Conservation (phyloP, 2,329 filamentous ascomycete genomes). For the Tolypocladium cylindrosporum region DNA sequence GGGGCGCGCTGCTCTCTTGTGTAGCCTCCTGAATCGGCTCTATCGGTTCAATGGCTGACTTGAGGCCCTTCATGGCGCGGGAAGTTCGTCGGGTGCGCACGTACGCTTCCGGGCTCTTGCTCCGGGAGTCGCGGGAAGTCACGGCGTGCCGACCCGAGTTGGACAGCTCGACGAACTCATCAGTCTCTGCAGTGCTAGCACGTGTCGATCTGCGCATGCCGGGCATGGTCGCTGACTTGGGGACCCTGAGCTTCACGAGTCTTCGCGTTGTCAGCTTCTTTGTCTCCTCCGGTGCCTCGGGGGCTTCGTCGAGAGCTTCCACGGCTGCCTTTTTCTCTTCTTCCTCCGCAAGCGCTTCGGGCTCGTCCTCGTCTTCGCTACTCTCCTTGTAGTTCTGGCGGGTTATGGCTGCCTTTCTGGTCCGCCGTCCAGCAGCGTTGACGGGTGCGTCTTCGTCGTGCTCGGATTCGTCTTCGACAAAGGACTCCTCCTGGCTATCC, state of each 20-base stretch:
- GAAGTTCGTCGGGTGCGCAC: constrained; percentile 32
- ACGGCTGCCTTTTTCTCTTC: constrained; percentile 11
- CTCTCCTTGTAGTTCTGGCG: constrained; percentile 37
- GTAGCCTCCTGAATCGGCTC: constrained; percentile 41
- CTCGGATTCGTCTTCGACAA: constrained; percentile 28
- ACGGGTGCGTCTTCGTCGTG: constrained; percentile 31
- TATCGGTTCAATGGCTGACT: constrained; percentile 36
- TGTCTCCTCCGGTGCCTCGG: constrained; percentile 15
- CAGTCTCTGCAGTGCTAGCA: constrained; percentile 43
- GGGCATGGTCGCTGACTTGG: constrained; percentile 14
- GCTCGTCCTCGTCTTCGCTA: constrained; percentile 29
- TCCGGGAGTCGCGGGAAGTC: constrained; percentile 38
- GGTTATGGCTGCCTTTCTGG: constrained; percentile 37
- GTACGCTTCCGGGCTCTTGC: constrained; percentile 44
- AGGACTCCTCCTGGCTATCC: constrained; percentile 43
- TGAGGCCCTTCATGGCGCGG: constrained; percentile 40
- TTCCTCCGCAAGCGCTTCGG: constrained; percentile 18
- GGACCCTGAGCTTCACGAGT: constrained; percentile 36
- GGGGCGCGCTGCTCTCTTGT: constrained; percentile 36
- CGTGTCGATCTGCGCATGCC: constrained; percentile 38
- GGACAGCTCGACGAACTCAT: constrained; percentile 47
- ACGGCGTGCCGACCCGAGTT: constrained; percentile 50
- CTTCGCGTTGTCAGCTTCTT: constrained; percentile 18
- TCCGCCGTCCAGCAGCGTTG: constrained; percentile 36
- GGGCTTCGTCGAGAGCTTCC: constrained; percentile 20